Conservation (phyloP, 495 filamentous ascomycete genomes). For the Acidiella bohemica region DNA sequence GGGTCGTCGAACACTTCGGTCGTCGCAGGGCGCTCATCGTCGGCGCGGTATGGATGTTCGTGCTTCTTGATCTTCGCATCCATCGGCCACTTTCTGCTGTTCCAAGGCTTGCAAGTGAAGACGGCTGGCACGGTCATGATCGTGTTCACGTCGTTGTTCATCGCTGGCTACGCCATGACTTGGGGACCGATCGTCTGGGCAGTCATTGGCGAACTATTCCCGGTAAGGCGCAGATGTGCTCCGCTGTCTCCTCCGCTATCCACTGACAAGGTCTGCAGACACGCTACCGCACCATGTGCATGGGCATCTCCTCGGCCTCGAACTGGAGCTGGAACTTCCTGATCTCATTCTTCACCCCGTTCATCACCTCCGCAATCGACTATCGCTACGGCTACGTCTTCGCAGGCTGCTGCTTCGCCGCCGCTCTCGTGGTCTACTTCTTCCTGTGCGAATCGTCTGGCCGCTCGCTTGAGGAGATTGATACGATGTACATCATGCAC, state of each 20-base stretch:
- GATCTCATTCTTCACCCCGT: constrained; percentile 72
- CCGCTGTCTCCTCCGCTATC: too few relatives aligned
- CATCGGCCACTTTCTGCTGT: constrained; percentile 26
- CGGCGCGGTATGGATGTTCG: constrained; percentile 27
- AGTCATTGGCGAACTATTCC: constrained; percentile 70
- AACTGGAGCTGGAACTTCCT: constrained; percentile 93
- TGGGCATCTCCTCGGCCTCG: constrained; percentile 42
- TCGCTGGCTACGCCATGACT: constrained; percentile 41
- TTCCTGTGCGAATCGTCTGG: constrained; percentile 62
- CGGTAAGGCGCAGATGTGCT: too few relatives aligned
- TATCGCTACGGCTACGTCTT: constrained; percentile 74
- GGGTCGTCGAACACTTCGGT: constrained; percentile 29
- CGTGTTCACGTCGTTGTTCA: constrained; percentile 61
- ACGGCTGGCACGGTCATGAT: constrained; percentile 60
- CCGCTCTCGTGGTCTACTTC: constrained; percentile 56
- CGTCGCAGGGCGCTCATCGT: constrained; percentile 25
- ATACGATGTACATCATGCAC: constrained; percentile 68
- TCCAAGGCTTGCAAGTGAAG: constrained; percentile 9
- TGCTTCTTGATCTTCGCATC: constrained; percentile 31
- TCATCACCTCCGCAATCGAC: constrained; percentile 53
- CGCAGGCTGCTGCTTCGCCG: constrained; percentile 52
- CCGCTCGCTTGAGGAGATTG: constrained; percentile 63
- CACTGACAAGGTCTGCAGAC: too few relatives aligned
- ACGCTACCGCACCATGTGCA: constrained; percentile 50
- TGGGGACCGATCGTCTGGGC: constrained; percentile 82